These are phyloP conservation scores for Mychonastes homosphaera DNA, from an alignment of 139 green algal species.

Conservation along the genomic window DNA sequence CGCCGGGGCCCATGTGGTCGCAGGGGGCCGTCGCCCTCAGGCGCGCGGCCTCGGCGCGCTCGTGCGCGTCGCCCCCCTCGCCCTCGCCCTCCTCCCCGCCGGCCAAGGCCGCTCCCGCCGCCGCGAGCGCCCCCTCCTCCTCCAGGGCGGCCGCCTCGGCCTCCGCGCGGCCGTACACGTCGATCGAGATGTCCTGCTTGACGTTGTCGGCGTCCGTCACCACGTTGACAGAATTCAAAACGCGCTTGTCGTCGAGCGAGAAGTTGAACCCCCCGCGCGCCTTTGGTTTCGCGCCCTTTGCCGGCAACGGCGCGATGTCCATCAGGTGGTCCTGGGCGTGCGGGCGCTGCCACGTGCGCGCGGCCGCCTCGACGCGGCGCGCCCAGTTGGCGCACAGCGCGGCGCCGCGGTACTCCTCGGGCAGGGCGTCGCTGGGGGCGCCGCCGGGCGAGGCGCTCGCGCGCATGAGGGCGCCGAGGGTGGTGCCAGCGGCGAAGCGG, in stretches of 20 bases:
- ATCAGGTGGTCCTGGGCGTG: conserved; percentile 82
- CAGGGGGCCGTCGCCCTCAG: not conserved
- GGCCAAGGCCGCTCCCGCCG: conserved; percentile 10
- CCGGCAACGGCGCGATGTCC: conserved; percentile 5
- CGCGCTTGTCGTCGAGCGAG: conserved; percentile 65
- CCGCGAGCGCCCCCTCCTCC: conserved; percentile 21
- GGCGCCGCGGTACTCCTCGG: conserved; percentile 46
- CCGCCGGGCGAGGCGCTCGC: no score
- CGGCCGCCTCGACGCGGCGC: conserved; percentile 52
- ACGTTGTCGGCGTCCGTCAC: conserved; percentile 86
- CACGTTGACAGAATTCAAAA: conserved; percentile 80
- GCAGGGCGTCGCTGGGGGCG: conserved; percentile 42
- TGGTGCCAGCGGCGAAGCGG: conserved; percentile 50
- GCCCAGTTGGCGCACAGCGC: conserved; percentile 64
- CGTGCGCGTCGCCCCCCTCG: conserved; percentile 24
- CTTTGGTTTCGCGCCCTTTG: conserved; percentile 12
- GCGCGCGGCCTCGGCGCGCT: conserved; percentile 15
- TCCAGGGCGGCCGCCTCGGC: conserved; percentile 18
- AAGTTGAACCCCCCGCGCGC: conserved; percentile 75
- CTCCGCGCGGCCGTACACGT: conserved; percentile 75
- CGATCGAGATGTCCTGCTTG: conserved; percentile 90
- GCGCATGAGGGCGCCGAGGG: conserved; percentile 41
- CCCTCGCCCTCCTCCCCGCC: conserved; percentile 25
- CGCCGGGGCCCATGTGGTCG: conserved; percentile 14
- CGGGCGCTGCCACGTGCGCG: conserved; percentile 68